A percentile compares a stretch with the other conserved stretches of the same genome.
Conservation (phyloP, 768 basidiomycete species). For the Candolleomyces aberdarensis region DNA sequence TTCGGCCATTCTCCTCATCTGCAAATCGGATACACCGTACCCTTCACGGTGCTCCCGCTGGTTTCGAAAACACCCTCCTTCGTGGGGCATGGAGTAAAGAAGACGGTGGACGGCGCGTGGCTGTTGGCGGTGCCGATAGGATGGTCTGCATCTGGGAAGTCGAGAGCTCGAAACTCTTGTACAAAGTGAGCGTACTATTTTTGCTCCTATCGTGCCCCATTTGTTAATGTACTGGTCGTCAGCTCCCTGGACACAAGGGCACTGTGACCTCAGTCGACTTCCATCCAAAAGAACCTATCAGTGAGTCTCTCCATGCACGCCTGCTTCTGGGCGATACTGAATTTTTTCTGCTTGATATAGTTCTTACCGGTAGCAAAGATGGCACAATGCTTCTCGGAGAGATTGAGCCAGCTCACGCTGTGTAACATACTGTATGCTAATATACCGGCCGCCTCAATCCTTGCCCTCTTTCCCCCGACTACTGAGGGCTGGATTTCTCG, state of each 20-base stretch:
- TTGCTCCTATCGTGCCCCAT: not conserved
- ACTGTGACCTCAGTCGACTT: slow-evolving; percentile 96
- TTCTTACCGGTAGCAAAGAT: slow-evolving; percentile 91
- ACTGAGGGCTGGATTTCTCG: too few relatives aligned
- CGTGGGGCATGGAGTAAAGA: slow-evolving; percentile 85
- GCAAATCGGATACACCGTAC: slow-evolving; percentile 79
- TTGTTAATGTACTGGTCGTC: not conserved
- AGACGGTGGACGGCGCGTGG: slow-evolving; percentile 77
- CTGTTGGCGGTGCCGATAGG: slow-evolving; percentile 87
- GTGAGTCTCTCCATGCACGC: slow-evolving; percentile 44
- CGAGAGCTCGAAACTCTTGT: slow-evolving; percentile 68
- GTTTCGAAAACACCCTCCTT: slow-evolving; percentile 88
- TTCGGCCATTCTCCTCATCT: slow-evolving; percentile 89
- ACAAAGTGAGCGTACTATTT: slow-evolving; percentile 54
- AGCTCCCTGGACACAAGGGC: slow-evolving; percentile 96
- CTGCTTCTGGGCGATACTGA: not conserved
- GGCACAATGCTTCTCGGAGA: slow-evolving; percentile 91
- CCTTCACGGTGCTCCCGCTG: slow-evolving; percentile 83
- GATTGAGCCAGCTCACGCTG: slow-evolving; percentile 62
- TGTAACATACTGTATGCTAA: slow-evolving; percentile 26
- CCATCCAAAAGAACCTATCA: slow-evolving; percentile 93
- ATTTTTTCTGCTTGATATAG: slow-evolving; percentile 34
- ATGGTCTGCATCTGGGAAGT: slow-evolving; percentile 88
- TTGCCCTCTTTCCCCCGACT: not conserved
- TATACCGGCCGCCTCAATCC: not conserved